phyloP scores from a whole-genome alignment of 2,329 filamentous ascomycete species.

The Fusarium musae region DNA sequence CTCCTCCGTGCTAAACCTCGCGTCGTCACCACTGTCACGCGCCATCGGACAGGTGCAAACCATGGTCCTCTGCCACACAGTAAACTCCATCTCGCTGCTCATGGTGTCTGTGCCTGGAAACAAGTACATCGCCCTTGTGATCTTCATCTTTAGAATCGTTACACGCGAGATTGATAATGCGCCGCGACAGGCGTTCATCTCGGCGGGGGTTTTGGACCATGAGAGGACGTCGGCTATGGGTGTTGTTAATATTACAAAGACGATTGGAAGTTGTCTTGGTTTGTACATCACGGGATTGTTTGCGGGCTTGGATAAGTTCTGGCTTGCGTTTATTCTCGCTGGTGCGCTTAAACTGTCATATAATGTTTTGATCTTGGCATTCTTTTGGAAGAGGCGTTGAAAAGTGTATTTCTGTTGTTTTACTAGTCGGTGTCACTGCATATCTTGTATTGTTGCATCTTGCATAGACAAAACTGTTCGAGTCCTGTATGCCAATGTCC shows the following conservation, averaged over 20 bases:
- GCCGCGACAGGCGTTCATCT: slow-evolving; percentile 37
- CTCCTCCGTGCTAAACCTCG: slow-evolving; percentile 37
- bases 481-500: background rate
- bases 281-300: slow-evolving; percentile 35
- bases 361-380: slow-evolving; percentile 36
- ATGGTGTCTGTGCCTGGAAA: slow-evolving; percentile 36
- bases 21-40: slow-evolving; percentile 27
- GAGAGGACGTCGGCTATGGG: slow-evolving; percentile 41
- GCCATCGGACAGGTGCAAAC: slow-evolving; percentile 37
- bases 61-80: slow-evolving; percentile 38
- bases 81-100: slow-evolving; percentile 33
- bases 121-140: slow-evolving; percentile 31
- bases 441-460: background rate
- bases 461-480: background rate
- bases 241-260: slow-evolving; percentile 41
- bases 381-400: slow-evolving; percentile 37
- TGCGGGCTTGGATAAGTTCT: slow-evolving; percentile 34
- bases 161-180: slow-evolving; percentile 39
- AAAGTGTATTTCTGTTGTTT: background rate
- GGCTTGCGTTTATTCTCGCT: slow-evolving; percentile 38
- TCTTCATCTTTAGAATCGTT: slow-evolving; percentile 39
- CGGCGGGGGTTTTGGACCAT: slow-evolving; percentile 29
- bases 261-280: slow-evolving; percentile 35
- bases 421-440: accelerated
- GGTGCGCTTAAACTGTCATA: slow-evolving; percentile 32